These are phyloP conservation scores for Albophoma yamanashiensis DNA, from an alignment of 2,329 filamentous ascomycete species.

Conservation along the genomic window DNA sequence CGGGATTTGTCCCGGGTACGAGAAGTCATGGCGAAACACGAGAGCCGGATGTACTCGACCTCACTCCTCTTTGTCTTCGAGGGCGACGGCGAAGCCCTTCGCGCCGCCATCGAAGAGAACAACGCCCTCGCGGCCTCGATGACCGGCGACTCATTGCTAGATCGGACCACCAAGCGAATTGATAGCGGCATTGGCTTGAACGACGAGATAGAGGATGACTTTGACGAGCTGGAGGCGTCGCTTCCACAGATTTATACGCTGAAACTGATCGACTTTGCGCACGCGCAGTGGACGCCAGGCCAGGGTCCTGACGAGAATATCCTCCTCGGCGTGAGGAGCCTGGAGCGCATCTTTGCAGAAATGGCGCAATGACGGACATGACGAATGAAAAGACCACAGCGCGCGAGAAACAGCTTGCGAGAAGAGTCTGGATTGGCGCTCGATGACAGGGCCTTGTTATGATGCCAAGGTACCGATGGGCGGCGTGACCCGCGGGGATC, in stretches of 20 bases:
- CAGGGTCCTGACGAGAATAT: slow-evolving; percentile 79
- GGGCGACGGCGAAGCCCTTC: slow-evolving; percentile 46
- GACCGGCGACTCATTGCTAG: slow-evolving; percentile 14
- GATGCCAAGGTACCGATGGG: background rate
- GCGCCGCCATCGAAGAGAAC: slow-evolving; percentile 42
- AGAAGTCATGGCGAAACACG: slow-evolving; percentile 40
- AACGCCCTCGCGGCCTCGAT: slow-evolving; percentile 41
- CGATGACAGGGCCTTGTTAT: background rate
- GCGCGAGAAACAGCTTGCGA: background rate
- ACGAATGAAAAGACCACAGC: background rate
- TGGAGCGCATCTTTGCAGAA: slow-evolving; percentile 60
- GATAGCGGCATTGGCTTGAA: slow-evolving; percentile 45
- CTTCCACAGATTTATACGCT: slow-evolving; percentile 62
- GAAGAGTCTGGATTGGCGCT: background rate
- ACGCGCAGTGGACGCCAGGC: slow-evolving; percentile 74
- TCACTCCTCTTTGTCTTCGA: slow-evolving; percentile 55
- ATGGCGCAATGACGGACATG: slow-evolving; percentile 29
- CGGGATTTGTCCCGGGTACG: slow-evolving; percentile 42
- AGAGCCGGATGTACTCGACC: slow-evolving; percentile 54
- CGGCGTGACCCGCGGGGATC: slow-evolving; percentile 1
- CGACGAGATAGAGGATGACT: slow-evolving; percentile 37
- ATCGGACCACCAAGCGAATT: slow-evolving; percentile 32
- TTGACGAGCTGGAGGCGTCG: slow-evolving; percentile 30
- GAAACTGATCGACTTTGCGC: slow-evolving; percentile 94
- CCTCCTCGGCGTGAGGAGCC: slow-evolving; percentile 61